Percentiles rank a stretch among this genome's conserved stretches.
These are phyloP conservation scores for Alternaria burnsii DNA, from an alignment of 2,329 filamentous ascomycete species.

Conservation along the genomic window DNA sequence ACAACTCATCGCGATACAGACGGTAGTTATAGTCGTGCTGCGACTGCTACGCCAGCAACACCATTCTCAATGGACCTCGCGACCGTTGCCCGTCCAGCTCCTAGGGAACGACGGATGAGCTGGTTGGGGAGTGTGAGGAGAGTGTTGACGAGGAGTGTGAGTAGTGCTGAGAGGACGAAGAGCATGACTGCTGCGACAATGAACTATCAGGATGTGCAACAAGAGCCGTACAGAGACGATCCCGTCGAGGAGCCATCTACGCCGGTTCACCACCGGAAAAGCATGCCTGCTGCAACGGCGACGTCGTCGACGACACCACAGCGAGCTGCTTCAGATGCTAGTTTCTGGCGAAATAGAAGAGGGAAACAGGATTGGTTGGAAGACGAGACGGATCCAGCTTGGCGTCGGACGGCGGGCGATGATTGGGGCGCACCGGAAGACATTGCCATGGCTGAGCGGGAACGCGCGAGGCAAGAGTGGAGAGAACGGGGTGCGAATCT, in stretches of 20 bases:
- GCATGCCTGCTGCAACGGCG: conserved; percentile 28
- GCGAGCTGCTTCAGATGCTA: conserved; percentile 56
- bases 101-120: conserved; percentile 42
- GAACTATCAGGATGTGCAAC: conserved; percentile 18
- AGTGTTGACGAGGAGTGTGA: conserved; percentile 43
- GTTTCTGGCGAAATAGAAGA: conserved; percentile 53
- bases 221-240: conserved; percentile 42
- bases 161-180: conserved; percentile 38
- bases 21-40: conserved; percentile 31
- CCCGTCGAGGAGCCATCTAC: conserved; percentile 9
- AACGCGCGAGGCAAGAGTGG: conserved; percentile 43
- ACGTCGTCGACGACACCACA: conserved; percentile 42
- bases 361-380: conserved; percentile 55
- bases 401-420: conserved; percentile 47
- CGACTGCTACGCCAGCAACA: conserved; percentile 39
- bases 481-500: conserved; percentile 35
- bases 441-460: conserved; percentile 39
- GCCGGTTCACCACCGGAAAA: conserved; percentile 23
- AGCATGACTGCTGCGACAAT: conserved; percentile 36
- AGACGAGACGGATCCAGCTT: conserved; percentile 42
- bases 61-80: conserved; percentile 30
- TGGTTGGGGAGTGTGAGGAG: conserved; percentile 51
- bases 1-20: conserved; percentile 36
- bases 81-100: conserved; percentile 16
- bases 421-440: conserved; percentile 50